Conservation (phyloP, 2,329 filamentous ascomycete genomes). For the Fusarium sp. region DNA sequence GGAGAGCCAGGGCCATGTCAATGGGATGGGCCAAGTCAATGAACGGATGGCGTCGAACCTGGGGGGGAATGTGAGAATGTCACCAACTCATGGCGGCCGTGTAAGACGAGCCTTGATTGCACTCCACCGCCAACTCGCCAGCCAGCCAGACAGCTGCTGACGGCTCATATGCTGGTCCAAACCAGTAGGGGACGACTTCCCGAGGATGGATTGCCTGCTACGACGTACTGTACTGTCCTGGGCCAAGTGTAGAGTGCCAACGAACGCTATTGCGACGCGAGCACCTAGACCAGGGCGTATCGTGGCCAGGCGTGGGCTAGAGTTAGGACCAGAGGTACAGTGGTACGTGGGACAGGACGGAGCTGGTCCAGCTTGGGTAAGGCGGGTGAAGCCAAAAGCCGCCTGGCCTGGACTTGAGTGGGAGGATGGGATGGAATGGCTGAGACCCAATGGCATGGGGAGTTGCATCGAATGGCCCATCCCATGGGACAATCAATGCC, state of each 20-base stretch:
- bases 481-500: not conserved
- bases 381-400: constrained; percentile 14
- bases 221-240: not conserved
- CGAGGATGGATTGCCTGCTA: not conserved
- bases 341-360: constrained; percentile 1
- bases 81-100: constrained; percentile 14
- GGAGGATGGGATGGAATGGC: constrained; percentile 2
- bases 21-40: constrained; percentile 10
- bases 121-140: not conserved
- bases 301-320: constrained; percentile 8
- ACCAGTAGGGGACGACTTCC: not conserved
- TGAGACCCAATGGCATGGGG: constrained; percentile 17
- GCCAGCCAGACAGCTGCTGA: not conserved
- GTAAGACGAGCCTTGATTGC: constrained; percentile 23
- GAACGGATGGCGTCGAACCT: constrained; percentile 13
- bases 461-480: constrained; percentile 4
- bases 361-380: constrained; percentile 10
- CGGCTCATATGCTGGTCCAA: not conserved
- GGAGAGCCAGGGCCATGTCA: constrained; percentile 17
- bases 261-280: constrained; percentile 1
- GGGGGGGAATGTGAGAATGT: constrained; percentile 18
- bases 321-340: not conserved
- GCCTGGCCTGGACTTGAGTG: constrained; percentile 2
- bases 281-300: constrained; percentile 8
- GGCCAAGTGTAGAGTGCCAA: not conserved